These are phyloP conservation scores for Hypoxylon cercidicola DNA, from an alignment of 495 filamentous ascomycete genomes.

Conservation along the genomic window DNA sequence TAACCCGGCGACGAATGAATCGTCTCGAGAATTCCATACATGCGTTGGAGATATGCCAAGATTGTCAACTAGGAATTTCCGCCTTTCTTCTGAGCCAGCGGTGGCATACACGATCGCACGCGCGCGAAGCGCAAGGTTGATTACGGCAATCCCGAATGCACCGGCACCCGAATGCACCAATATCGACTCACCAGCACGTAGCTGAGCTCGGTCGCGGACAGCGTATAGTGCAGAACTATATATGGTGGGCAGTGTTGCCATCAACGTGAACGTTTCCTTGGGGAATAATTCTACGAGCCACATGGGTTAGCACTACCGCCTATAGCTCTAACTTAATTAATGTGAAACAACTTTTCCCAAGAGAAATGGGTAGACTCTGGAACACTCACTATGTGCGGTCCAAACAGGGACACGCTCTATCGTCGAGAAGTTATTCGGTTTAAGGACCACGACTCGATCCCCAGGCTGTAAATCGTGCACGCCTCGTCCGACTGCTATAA, in stretches of 20 bases:
- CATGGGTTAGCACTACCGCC: too few relatives aligned
- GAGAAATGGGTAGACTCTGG: too few relatives aligned
- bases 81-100: conserved; percentile 55
- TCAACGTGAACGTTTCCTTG: conserved; percentile 14
- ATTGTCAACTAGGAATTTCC: conserved; percentile 48
- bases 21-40: conserved; percentile 57
- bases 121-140: conserved; percentile 55
- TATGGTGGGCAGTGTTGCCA: conserved; percentile 53
- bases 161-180: conserved; percentile 65
- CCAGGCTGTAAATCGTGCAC: conserved; percentile 36
- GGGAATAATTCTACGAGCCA: conserved; percentile 45
- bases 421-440: conserved; percentile 47
- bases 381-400: conserved; percentile 40
- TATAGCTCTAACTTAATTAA: too few relatives aligned
- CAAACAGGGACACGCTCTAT: conserved; percentile 41
- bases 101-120: conserved; percentile 64
- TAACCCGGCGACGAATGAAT: conserved; percentile 53
- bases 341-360: too few relatives aligned
- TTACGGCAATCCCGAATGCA: conserved; percentile 62
- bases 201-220: conserved; percentile 44
- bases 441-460: conserved; percentile 49
- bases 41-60: conserved; percentile 57
- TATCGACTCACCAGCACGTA: conserved; percentile 56
- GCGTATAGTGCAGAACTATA: conserved; percentile 64
- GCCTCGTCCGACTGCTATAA: conserved; percentile 9